A percentile compares a stretch with the other conserved stretches of the same genome.
Conservation (phyloP, 148 eudicot genomes). For the Diospyros lotus region DNA sequence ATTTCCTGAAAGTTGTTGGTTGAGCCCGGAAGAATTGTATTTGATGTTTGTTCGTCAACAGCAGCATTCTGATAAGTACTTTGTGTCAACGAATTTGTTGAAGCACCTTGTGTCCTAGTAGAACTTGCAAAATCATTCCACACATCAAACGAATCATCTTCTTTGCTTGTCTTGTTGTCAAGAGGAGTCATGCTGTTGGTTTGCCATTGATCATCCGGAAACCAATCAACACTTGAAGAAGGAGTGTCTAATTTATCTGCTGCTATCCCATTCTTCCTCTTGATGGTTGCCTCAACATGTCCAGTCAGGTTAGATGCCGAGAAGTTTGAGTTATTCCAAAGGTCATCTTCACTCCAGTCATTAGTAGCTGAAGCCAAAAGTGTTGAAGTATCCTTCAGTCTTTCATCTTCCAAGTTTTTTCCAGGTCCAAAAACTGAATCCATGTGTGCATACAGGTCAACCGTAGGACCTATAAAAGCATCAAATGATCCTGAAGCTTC, state of each 20-base stretch:
- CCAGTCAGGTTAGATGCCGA: slow-evolving; percentile 21
- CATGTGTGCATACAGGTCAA: slow-evolving; percentile 40
- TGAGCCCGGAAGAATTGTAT: slow-evolving; percentile 28
- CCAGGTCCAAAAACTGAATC: slow-evolving; percentile 37
- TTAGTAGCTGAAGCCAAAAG: slow-evolving; percentile 23
- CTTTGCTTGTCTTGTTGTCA: slow-evolving; percentile 20
- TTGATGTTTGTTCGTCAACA: slow-evolving; percentile 17
- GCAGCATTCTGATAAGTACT: slow-evolving; percentile 9
- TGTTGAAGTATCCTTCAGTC: slow-evolving; percentile 15
- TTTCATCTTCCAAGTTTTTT: slow-evolving; percentile 21
- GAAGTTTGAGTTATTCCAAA: slow-evolving; percentile 21
- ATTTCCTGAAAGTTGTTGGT: slow-evolving; percentile 28
- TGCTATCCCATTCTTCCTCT: slow-evolving; percentile 18
- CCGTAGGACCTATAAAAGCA: slow-evolving; percentile 12
- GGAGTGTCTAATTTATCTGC: slow-evolving; percentile 19
- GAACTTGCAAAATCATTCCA: slow-evolving; percentile 49
- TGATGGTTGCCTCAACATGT: slow-evolving; percentile 23
- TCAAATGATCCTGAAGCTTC: slow-evolving; percentile 19
- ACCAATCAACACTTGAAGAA: slow-evolving; percentile 29
- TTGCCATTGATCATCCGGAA: slow-evolving; percentile 36
- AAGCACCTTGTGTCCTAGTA: slow-evolving; percentile 25
- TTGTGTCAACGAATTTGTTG: slow-evolving; percentile 25
- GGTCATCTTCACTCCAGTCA: slow-evolving; percentile 28
- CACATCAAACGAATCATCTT: slow-evolving; percentile 36
- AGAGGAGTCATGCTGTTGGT: slow-evolving; percentile 15